Conservation (phyloP, 805 yeast species). For the Peterozyma xylosa region DNA sequence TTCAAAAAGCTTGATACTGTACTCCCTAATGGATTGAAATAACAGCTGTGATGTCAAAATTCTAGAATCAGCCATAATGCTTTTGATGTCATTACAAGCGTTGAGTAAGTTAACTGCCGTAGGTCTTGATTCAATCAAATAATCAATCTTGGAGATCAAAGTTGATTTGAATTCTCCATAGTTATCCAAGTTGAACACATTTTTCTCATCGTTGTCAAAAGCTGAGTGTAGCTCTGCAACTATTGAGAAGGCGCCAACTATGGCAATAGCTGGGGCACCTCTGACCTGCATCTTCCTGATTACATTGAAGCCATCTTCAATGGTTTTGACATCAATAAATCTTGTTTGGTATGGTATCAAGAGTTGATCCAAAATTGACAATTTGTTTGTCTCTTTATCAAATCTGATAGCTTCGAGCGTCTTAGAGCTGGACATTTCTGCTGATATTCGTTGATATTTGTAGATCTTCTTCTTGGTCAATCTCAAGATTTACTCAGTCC, state of each 20-base stretch:
- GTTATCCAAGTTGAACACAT: constrained; percentile 21
- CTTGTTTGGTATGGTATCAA: constrained; percentile 71
- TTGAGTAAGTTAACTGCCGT: constrained; percentile 91
- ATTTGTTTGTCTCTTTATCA: constrained; percentile 32
- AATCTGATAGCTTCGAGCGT: constrained; percentile 64
- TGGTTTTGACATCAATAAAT: constrained; percentile 53
- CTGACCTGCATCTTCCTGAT: constrained; percentile 89
- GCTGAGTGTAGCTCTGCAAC: constrained; percentile 55
- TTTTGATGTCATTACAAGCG: constrained; percentile 51
- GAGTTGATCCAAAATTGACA: constrained; percentile 74
- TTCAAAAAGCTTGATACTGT: constrained; percentile 50
- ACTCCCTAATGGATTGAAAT: constrained; percentile 28
- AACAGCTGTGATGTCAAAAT: constrained; percentile 11
- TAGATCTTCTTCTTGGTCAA: no score
- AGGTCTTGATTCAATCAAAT: constrained; percentile 74
- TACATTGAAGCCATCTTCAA: constrained; percentile 76
- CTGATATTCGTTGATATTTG: no score
- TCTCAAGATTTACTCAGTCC: no score
- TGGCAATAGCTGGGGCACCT: constrained; percentile 98
- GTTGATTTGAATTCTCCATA: constrained; percentile 25
- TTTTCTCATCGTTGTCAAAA: constrained; percentile 16
- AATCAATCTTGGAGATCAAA: constrained; percentile 46
- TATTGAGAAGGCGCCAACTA: constrained; percentile 82
- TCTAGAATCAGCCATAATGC: constrained; percentile 14
- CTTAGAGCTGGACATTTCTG: background rate